A percentile compares a stretch with the other conserved stretches of the same genome.
phyloP scores from a whole-genome alignment of 805 yeast species.

The Diddensiella transvaalensis region DNA sequence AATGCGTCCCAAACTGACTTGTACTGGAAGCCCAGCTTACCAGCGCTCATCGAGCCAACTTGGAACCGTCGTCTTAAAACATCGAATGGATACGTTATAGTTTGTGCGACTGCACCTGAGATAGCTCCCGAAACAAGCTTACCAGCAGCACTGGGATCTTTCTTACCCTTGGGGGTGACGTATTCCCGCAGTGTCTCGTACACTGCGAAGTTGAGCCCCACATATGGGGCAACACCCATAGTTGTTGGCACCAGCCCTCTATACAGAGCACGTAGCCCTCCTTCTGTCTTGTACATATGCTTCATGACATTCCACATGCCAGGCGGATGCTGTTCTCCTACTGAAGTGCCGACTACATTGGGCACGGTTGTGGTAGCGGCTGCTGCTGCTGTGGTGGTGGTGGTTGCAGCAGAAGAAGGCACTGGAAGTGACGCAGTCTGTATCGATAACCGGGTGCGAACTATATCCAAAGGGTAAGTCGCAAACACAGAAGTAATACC shows the following conservation, averaged over 20 bases:
- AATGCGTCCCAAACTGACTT: slow-evolving; percentile 74
- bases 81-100: slow-evolving; percentile 88
- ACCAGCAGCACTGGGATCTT: slow-evolving; percentile 43
- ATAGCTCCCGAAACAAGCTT: slow-evolving; percentile 77
- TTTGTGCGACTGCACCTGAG: slow-evolving; percentile 87
- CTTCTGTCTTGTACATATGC: slow-evolving; percentile 68
- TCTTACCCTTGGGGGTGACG: slow-evolving; percentile 36
- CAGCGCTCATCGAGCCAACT: slow-evolving; percentile 66
- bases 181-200: slow-evolving; percentile 76
- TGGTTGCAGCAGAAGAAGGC: not conserved
- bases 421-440: slow-evolving; percentile 66
- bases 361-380: too few species aligned
- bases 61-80: slow-evolving; percentile 85
- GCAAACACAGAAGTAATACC: slow-evolving; percentile 76
- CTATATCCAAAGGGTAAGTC: slow-evolving; percentile 89
- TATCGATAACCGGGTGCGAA: slow-evolving; percentile 82
- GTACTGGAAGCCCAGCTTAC: slow-evolving; percentile 78
- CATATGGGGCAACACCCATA: slow-evolving; percentile 93
- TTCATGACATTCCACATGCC: slow-evolving; percentile 59
- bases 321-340: slow-evolving; percentile 49
- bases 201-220: slow-evolving; percentile 85
- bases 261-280: slow-evolving; percentile 74
- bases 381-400: slow-evolving; percentile 10
- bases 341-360: slow-evolving; percentile 6
- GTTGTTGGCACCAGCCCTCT: slow-evolving; percentile 89